Base-by-base conservation (phyloP, 768 basidiomycete species). In the Collybiopsis luxurians region DNA sequence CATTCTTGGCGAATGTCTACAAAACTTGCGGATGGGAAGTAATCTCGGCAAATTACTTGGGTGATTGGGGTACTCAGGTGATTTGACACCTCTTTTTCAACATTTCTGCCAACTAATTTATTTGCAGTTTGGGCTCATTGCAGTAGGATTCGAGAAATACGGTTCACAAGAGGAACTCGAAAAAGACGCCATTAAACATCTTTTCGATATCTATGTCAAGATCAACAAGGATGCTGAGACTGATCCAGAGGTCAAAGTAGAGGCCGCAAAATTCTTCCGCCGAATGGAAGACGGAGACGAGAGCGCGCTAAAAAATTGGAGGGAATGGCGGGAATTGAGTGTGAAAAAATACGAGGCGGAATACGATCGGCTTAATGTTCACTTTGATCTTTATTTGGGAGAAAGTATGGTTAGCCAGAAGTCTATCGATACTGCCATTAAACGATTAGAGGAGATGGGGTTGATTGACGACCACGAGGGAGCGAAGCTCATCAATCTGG, bases 41-140 rank as follows among this genome's bases (percentile, higher is more conserved):
- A n/a, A 71, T 83, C 36, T 81, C 89, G 1, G 76, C 98, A 72
- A 99, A 99, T 69, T 99, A 99, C 69, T 82, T 98, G 15, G 96
- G 96, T 2, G 96, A 98, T 67, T 98, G 95, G 96, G 96, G 96
- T 23, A 98, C 95, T 40, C 96, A 98, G 81, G 95, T 93, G 38
- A 68, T 79, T 60, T 1, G 65, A 6, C 19, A 46, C 44, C 26
- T 17, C 0, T 21, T n/a, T 39, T 9, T 17, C 13, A 27, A 12
- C 13, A 43, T 23, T 40, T 4, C n/a, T 15, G 19, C n/a, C 26
- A 5, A 12, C 17, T 1, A 39, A 19, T 24, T 34, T 6, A 13
- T 34, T 24, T 30, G n/a, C 28, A 91, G 89, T 88, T 90, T 68
- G 94, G 95, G 28, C 71, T 97, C 70, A 89, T 98, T 54, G 90